phyloP scores from a whole-genome alignment of 2,329 filamentous ascomycete genomes.

The Fusarium virguliforme region DNA sequence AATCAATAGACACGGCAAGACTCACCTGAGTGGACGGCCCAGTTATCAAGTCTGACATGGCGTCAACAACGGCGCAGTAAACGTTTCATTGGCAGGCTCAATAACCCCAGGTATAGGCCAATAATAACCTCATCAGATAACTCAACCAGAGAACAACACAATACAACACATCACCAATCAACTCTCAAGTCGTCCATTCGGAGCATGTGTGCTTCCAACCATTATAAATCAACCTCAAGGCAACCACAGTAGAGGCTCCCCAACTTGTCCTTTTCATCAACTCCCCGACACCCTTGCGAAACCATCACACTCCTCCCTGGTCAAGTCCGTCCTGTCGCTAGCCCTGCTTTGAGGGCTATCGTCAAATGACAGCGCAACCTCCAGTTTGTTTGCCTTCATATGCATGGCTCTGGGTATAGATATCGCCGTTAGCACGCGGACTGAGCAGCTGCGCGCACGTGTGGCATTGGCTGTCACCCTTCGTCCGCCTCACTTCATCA shows the following conservation, averaged over 20 bases:
- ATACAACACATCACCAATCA: constrained; percentile 18
- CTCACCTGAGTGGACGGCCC: neutral
- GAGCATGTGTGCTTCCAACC: constrained; percentile 1
- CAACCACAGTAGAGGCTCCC: constrained; percentile 8
- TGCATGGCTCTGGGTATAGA: constrained; percentile 36
- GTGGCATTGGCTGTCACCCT: constrained; percentile 23
- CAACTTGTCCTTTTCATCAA: constrained; percentile 30
- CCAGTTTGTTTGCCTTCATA: constrained; percentile 24
- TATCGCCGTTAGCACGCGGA: constrained; percentile 22
- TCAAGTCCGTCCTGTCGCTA: constrained; percentile 23
- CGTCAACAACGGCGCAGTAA: neutral
- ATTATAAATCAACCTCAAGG: constrained; percentile 13
- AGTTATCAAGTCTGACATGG: neutral
- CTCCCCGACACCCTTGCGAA: constrained; percentile 24
- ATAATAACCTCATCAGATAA: constrained; percentile 13
- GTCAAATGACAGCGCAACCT: constrained; percentile 21
- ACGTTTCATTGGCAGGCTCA: constrained; percentile 14
- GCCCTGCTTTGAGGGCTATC: constrained; percentile 36
- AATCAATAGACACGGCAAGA: neutral
- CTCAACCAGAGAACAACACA: constrained; percentile 15
- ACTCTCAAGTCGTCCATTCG: neutral
- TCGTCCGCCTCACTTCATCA: constrained; percentile 46
- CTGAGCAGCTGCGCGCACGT: constrained; percentile 17
- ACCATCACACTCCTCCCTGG: constrained; percentile 25
- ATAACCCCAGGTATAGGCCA: constrained; percentile 25